Conservation (phyloP, 1,139 yeast species). For the Geotrichum australiense region DNA sequence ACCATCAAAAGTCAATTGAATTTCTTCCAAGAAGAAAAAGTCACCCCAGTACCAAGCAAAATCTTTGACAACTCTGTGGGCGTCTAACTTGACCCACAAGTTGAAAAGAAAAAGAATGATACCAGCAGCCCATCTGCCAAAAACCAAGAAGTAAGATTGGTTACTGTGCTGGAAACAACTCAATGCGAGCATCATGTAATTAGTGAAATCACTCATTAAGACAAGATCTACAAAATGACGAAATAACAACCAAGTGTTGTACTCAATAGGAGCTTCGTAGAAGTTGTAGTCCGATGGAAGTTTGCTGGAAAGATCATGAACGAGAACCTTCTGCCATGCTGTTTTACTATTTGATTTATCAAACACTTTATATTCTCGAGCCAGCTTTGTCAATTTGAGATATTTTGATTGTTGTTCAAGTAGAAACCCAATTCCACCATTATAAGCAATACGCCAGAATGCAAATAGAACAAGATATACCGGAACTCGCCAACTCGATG, state of each 20-base stretch:
- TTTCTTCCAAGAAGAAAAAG: conserved; percentile 76
- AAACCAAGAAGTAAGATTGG: conserved; percentile 38
- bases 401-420: conserved; percentile 62
- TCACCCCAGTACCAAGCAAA: conserved; percentile 98
- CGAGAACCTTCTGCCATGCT: conserved; percentile 41
- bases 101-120: conserved; percentile 55
- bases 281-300: conserved; percentile 50
- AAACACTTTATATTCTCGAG: conserved; percentile 46
- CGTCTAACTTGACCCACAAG: conserved; percentile 82
- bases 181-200: conserved; percentile 64
- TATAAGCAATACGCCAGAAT: conserved; percentile 74
- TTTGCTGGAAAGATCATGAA: conserved; percentile 50
- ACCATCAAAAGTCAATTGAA: conserved; percentile 79
- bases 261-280: conserved; percentile 57
- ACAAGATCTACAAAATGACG: conserved; percentile 76
- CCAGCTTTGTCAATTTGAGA: conserved; percentile 50
- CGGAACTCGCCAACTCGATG: conserved; percentile 37
- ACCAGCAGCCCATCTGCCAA: conserved; percentile 39
- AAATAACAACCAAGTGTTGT: conserved; percentile 77
- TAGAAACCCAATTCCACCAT: conserved; percentile 71
- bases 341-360: conserved; percentile 28
- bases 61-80: conserved; percentile 83
- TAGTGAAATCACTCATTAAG: conserved; percentile 78
- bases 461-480: conserved; percentile 51
- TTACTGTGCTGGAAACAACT: conserved; percentile 43